Evolutionary conservation across 768 basidiomycete genomes (phyloP), one percentile per base, ranked within the genome.

Genomic region (Mycena rosella): DNA sequence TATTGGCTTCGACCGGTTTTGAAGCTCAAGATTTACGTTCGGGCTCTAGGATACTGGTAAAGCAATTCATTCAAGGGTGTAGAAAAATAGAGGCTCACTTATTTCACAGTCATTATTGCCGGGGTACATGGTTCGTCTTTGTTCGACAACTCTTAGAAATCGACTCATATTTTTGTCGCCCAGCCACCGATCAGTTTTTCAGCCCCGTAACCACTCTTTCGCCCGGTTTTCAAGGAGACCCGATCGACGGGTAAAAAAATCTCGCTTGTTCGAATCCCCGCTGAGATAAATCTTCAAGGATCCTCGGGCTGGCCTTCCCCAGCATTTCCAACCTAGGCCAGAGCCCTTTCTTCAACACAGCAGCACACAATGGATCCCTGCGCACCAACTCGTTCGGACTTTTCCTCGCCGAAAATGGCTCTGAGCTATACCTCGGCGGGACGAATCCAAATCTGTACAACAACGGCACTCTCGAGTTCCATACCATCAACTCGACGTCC

Each of bases 351-450:
- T 85, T 85, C 73, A 77, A 82, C 66, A 83, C 81, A 7, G 80
- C 86, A 49, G 49, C 83, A 26, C 72, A 74, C 11, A 72, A 82
- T 40, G 77, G 75, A 11, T 63, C 70, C 20, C 74, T 79, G 15
- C 22, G 74, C 2, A 63, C 78, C 40, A 73, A 78, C 52, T 72
- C 78, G 36, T 88, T 88, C 65, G 80, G 81, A 34, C 81, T 88
- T 68, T 80, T 83, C 58, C 79, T 88, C 48, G 72, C 81, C 17
- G n/a, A 74, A 26, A 75, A 77, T n/a, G 78, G 76, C 47, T 80
- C 83, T 29, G 85, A 87, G 75, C 82, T 90, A 20, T 83, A 77
- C 65, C 75, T 90, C 47, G 88, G 88, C 14, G 88, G 86, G 26
- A 79, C 80, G 14, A 82, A 89, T 71, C 62, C 72, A 14, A 67